These are phyloP conservation scores for Andalucia godoyi DNA, from an alignment of 78 protist genomes.

Conservation along the genomic window DNA sequence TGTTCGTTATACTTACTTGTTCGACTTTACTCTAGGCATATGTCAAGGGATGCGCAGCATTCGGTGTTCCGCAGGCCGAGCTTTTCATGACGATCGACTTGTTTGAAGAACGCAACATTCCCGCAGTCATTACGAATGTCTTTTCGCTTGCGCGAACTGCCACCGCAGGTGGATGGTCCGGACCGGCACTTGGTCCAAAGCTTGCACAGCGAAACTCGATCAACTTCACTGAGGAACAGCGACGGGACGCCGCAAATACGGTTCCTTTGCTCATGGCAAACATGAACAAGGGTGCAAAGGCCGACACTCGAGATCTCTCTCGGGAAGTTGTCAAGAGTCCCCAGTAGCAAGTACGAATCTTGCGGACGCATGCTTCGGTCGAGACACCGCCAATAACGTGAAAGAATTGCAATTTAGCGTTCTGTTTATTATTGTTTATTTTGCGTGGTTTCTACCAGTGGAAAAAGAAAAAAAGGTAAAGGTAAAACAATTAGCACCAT, in stretches of 20 bases:
- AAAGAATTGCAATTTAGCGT: no score
- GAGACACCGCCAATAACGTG: no score
- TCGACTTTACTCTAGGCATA: no score
- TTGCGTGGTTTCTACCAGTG: no score
- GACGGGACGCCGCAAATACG: not conserved
- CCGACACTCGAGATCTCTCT: not conserved
- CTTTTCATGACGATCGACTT: slow-evolving; percentile 53
- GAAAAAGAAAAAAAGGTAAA: not conserved
- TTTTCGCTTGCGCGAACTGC: not conserved
- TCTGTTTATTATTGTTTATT: no score
- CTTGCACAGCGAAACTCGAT: not conserved
- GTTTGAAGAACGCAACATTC: slow-evolving; percentile 36
- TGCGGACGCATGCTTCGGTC: no score
- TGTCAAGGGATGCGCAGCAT: slow-evolving; percentile 6
- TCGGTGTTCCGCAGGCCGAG: slow-evolving; percentile 43
- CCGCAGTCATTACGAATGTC: not conserved
- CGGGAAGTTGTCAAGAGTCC: not conserved
- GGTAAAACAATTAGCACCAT: not conserved
- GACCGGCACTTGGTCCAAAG: not conserved
- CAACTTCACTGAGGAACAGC: slow-evolving; percentile 2
- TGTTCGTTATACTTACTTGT: no score
- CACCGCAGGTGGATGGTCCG: not conserved
- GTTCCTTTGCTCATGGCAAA: not conserved
- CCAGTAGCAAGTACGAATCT: not conserved
- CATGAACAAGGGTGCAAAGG: not conserved